phyloP scores from a whole-genome alignment of 2,329 filamentous ascomycete species.

The Beauveria medogensis region DNA sequence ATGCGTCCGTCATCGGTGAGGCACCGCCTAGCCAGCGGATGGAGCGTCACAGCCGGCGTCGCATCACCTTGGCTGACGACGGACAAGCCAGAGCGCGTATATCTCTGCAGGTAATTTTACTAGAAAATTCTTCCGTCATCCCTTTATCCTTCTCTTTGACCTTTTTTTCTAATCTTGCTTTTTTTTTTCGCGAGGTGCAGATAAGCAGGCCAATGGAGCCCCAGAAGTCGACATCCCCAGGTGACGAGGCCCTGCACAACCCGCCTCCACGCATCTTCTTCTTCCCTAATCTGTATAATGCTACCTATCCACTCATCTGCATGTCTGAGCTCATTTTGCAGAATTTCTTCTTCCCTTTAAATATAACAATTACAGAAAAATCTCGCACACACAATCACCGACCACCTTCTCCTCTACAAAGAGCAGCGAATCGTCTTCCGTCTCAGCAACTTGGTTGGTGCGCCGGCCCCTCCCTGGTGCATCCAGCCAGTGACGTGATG shows the following conservation, averaged over 20 bases:
- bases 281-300: not conserved
- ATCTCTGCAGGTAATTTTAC: not conserved
- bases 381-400: too few species aligned
- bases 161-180: not conserved
- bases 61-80: not conserved
- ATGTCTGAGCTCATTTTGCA: not conserved
- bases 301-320: not conserved
- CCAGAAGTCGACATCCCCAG: not conserved
- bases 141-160: not conserved
- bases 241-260: not conserved
- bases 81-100: not conserved
- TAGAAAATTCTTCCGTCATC: not conserved
- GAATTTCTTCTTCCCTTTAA: too few species aligned
- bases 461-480: not conserved
- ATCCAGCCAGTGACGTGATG: conserved; percentile 6
- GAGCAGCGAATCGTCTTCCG: not conserved
- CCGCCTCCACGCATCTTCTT: not conserved
- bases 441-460: not conserved
- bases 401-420: too few species aligned
- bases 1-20: conserved; percentile 5
- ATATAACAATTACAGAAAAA: not conserved
- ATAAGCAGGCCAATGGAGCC: not conserved
- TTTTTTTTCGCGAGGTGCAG: not conserved
- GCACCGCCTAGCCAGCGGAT: not conserved
- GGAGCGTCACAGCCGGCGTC: not conserved